Evolutionary conservation across 129 eudicot genomes (phyloP), one percentile per base, ranked within the genome.

Genomic region (Helichrysum umbraculigerum): DNA sequence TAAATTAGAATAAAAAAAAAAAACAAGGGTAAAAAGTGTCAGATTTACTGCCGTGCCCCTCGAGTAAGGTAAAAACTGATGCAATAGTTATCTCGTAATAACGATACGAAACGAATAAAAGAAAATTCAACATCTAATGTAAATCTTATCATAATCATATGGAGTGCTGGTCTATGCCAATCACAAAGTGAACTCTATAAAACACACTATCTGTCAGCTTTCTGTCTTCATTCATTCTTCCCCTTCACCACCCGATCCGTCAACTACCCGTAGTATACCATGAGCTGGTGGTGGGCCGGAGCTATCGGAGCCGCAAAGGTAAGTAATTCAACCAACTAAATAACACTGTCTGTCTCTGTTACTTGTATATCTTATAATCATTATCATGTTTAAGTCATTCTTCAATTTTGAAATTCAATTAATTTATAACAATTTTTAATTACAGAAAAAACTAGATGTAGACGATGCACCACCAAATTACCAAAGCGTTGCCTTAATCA

Each of bases 221-320:
- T 64, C 29, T 79, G 28, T 63, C 75, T 17, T 1, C 34, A 58
- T 29, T 37, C 34, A 58, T 29, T 37, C 54, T 73, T 73, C 70
- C 29, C 39, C 78, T 57, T n/a, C 10, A 8, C 61, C 5, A 16
- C 22, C 72, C 72, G 33, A 16, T 65, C 69, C 50, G 39, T 72
- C 61, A 4, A 39, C 5, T 37, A 21, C 7, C 34, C 66, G 19
- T 8, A 19, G 14, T 4, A 12, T 68, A 37, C 56, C 35, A 89
- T 89, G 95, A 89, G 91, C 82, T 89, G 91, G 91, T 89, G 95
- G 89, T 86, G 89, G 95, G 83, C 88, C 6, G 87, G 89, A 68
- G 86, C 95, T 3, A 82, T 84, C 21, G 95, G 91, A 70, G 85
- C 91, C 47, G 87, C 91, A 20, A 84, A 59, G 87, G 87, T 77